These are phyloP conservation scores for Sindora glabra DNA, from an alignment of 306 rosid species.

Conservation along the genomic window DNA sequence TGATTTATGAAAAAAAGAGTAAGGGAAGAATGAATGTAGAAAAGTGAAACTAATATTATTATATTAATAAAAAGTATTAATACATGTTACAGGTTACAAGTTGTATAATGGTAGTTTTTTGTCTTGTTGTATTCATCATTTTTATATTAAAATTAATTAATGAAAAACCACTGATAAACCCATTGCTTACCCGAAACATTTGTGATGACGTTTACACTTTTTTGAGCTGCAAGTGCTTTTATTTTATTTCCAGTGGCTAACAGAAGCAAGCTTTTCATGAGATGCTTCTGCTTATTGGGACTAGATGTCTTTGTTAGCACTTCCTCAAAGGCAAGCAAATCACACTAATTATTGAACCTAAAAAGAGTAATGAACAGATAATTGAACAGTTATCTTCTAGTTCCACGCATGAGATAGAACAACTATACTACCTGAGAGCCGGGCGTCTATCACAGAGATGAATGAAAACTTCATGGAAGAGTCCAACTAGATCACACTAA, in stretches of 20 bases:
- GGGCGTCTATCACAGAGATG: slow-evolving; percentile 77
- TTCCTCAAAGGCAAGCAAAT: slow-evolving; percentile 83
- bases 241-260: slow-evolving; percentile 84
- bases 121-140: too few relatives aligned
- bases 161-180: too few relatives aligned
- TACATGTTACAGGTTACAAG: too few relatives aligned
- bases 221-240: slow-evolving; percentile 88
- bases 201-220: slow-evolving; percentile 73
- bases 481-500: slow-evolving; percentile 78
- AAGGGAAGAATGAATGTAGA: too few relatives aligned
- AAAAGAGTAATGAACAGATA: slow-evolving; percentile 9
- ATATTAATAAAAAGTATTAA: too few relatives aligned
- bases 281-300: slow-evolving; percentile 91
- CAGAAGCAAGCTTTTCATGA: slow-evolving; percentile 72
- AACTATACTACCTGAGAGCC: too few relatives aligned
- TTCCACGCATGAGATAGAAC: too few relatives aligned
- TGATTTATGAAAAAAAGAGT: too few relatives aligned
- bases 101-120: too few relatives aligned
- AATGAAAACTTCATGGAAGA: slow-evolving; percentile 83
- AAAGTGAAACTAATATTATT: too few relatives aligned
- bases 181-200: slow-evolving; percentile 84
- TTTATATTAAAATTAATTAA: too few relatives aligned
- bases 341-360: slow-evolving; percentile 79
- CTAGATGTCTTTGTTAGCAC: slow-evolving; percentile 77
- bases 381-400: not conserved